Evolutionary conservation across 495 filamentous ascomycete species (phyloP), one percentile per base, ranked within the genome.

Genomic region (Jackrogersella minutella): DNA sequence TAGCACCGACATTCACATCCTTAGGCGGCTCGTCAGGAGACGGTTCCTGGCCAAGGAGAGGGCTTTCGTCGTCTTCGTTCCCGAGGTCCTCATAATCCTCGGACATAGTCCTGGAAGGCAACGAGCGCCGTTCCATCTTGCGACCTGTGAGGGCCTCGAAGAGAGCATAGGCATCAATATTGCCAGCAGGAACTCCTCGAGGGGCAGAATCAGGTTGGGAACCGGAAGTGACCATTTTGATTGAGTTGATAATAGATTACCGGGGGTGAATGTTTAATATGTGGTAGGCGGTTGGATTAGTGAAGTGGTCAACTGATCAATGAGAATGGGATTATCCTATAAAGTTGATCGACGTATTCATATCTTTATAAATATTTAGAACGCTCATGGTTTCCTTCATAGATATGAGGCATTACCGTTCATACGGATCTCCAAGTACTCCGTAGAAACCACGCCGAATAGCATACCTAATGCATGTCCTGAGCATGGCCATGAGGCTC

Each of bases 101-200:
- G 5, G 59, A 46, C 52, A 71, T 50, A 2, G 72, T 71, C 34
- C 65, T 56, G 46, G 74, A 51, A 28, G 62, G 26, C 5, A 68
- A 17, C 26, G 61, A 44, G 36, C 44, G 57, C 64, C 62, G 69
- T 37, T 74, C 66, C 37, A 78, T 58, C 40, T 74, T 72, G 44
- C 63, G 64, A 49, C 70, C 73, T 0, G 74, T 74, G 6, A 78
- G 61, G 8, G 73, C 76, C 63, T 79, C 76, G 17, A 75, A 68
- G 22, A 77, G 70, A 28, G 70, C 74, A 49, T 72, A 76, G 5
- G 76, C 75, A 53, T 78, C 77, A 43, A 79, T 74, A 52, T 68
- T 65, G 36, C 50, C 69, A 13, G 33, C 28, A 4, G 58, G 28
- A 30, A 34, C 21, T 14, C 58, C 61, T n/a, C 53, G 58, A 52